Evolutionary conservation across 805 yeast genomes (phyloP), one percentile per base, ranked within the genome.

Genomic region (Candida chilensis): DNA sequence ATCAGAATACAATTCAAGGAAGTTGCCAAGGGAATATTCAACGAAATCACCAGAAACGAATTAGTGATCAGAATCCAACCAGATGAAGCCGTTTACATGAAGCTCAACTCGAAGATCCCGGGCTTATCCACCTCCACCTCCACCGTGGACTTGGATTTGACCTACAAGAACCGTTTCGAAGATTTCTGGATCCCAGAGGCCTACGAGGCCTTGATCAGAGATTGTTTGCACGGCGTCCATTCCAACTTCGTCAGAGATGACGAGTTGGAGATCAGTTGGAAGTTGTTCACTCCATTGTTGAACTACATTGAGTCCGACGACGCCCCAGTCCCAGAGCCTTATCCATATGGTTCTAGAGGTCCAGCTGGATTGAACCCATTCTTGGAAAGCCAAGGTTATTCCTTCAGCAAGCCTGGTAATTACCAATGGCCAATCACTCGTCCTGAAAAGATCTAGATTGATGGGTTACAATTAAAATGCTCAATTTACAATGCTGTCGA

Each of bases 201-300:
- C 25, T 92, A 92, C 57, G 98, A 92, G 65, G 82, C 96, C 1
- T 74, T 92, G 45, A 85, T 92, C 46, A 76, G 94, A 57, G 97
- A 92, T 57, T 83, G 90, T 39, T 59, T 81, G 50, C 71, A 74
- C 42, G 97, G 94, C 34, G 95, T 88, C 58, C 98, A 92, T 61
- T 83, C 97, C 31, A 90, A 90, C 64, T 92, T 92, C 53, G 97
- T 92, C 20, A 80, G 98, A 63, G 96, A 90, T 52, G 98, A 92
- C 54, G 98, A 92, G 64, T 72, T 92, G 50, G 96, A 88, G 33
- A 77, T 80, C 35, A 80, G 94, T 37, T 92, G 98, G 98, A 70
- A 69, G 43, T 64, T 92, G 35, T 92, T 90, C 67, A 92, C 97
- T 13, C 97, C 97, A 12, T 64, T 92, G 42, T 71, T 92, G 50